These are phyloP conservation scores for Exophiala spinifera DNA, from an alignment of 2,329 filamentous ascomycete genomes.

Conservation along the genomic window DNA sequence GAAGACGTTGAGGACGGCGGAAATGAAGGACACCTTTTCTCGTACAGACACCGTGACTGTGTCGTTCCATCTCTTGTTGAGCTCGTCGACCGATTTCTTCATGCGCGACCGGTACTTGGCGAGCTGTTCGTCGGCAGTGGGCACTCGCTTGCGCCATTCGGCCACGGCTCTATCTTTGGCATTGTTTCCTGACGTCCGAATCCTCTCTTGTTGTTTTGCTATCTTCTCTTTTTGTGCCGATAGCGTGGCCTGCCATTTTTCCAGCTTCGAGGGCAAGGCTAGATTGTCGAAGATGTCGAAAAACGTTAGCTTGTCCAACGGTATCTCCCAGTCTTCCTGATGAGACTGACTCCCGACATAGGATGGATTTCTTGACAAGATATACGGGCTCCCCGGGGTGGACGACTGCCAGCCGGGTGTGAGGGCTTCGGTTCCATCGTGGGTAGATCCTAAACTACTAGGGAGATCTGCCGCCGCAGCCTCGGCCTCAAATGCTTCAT, in stretches of 20 bases:
- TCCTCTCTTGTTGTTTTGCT: constrained; percentile 67
- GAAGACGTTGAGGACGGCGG: constrained; percentile 94
- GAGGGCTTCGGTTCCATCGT: constrained; percentile 33
- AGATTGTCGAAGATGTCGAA: constrained; percentile 94
- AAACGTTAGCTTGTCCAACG: constrained; percentile 82
- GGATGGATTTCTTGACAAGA: constrained; percentile 71
- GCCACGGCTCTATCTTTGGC: constrained; percentile 90
- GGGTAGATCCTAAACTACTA: constrained; percentile 13
- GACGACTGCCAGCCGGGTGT: constrained; percentile 40
- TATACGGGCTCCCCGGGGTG: constrained; percentile 47
- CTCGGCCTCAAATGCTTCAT: constrained; percentile 25
- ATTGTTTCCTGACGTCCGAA: constrained; percentile 66
- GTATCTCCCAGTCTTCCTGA: constrained; percentile 82
- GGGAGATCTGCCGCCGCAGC: constrained; percentile 21
- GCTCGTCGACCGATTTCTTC: constrained; percentile 81
- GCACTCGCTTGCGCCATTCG: constrained; percentile 83
- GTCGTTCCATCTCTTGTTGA: constrained; percentile 83
- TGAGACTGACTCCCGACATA: constrained; percentile 83
- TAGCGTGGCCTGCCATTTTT: constrained; percentile 82
- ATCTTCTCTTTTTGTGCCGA: constrained; percentile 82
- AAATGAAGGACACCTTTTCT: constrained; percentile 96
- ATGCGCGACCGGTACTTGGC: constrained; percentile 86
- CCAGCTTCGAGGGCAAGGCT: constrained; percentile 81
- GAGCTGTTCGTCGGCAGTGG: constrained; percentile 85
- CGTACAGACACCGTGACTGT: constrained; percentile 81